These are phyloP conservation scores for Bruguiera gymnorhiza DNA, from an alignment of 345 rosid species.

Conservation along the genomic window DNA sequence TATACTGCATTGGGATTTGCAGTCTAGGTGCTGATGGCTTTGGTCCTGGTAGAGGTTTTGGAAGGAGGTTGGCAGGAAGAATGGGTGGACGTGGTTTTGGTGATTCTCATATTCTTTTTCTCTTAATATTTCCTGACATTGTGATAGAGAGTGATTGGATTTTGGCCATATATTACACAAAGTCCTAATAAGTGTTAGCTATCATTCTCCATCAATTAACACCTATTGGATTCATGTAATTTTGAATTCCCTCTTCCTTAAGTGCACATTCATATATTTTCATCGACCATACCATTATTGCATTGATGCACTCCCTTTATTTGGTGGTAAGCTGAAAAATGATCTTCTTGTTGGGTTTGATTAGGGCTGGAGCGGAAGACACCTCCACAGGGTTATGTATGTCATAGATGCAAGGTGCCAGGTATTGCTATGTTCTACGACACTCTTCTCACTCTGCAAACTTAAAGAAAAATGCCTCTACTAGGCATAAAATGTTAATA, in stretches of 20 bases:
- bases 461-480: not conserved
- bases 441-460: not conserved
- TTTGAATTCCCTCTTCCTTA: too few species aligned
- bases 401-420: constrained; percentile 92
- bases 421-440: constrained; percentile 47
- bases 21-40: constrained; percentile 84
- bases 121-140: not conserved
- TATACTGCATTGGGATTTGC: constrained; percentile 20
- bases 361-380: constrained; percentile 92
- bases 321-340: constrained; percentile 16
- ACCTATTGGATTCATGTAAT: too few species aligned
- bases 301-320: not conserved
- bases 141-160: too few species aligned
- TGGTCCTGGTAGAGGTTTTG: constrained; percentile 90
- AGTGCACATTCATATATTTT: not conserved
- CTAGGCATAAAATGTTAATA: not conserved
- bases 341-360: constrained; percentile 28
- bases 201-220: too few species aligned
- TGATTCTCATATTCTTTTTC: constrained; percentile 34
- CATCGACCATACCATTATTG: not conserved
- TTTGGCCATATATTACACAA: too few species aligned
- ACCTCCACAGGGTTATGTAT: constrained; percentile 92
- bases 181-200: too few species aligned
- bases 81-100: constrained; percentile 97
- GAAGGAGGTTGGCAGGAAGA: constrained; percentile 86